Conservation (phyloP, 208 protist genomes). For the Wallacemonas sp. region DNA sequence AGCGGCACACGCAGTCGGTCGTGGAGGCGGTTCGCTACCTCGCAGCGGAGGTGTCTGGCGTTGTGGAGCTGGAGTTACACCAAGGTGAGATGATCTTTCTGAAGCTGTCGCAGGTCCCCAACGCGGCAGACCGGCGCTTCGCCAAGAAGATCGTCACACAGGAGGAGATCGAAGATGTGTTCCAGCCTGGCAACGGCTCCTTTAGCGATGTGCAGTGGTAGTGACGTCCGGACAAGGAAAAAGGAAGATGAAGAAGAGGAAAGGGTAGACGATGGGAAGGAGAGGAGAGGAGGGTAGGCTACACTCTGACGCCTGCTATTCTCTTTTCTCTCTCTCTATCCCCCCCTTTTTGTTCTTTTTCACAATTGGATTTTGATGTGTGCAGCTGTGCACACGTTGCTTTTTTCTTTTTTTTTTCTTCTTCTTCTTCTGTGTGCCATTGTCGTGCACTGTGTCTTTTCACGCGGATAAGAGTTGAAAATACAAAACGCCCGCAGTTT, state of each 20-base stretch:
- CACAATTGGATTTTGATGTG: too few relatives aligned
- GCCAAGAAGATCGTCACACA: conserved; percentile 54
- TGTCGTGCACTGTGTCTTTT: conserved; percentile 12
- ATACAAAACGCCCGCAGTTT: too few relatives aligned
- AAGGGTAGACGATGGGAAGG: too few relatives aligned
- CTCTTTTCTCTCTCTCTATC: not conserved
- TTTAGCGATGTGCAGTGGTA: conserved; percentile 90
- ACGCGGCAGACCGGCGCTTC: conserved; percentile 42
- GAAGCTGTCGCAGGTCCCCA: conserved; percentile 74
- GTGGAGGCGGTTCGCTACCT: conserved; percentile 83
- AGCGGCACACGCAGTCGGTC: conserved; percentile 86
- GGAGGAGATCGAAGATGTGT: conserved; percentile 88
- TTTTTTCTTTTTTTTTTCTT: conserved; percentile 13
- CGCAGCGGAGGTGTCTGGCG: conserved; percentile 63
- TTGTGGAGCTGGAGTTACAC: conserved; percentile 88
- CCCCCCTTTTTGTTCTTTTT: not conserved
- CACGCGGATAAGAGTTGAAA: too few relatives aligned
- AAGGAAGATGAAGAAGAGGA: conserved; percentile 16
- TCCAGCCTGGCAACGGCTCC: conserved; percentile 83
- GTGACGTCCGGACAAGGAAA: not conserved
- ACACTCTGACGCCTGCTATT: too few relatives aligned
- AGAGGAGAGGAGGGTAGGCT: too few relatives aligned
- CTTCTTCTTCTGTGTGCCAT: conserved; percentile 8
- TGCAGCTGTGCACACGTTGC: too few relatives aligned
- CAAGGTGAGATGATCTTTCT: conserved; percentile 89